A percentile compares a stretch with the other conserved stretches of the same genome.
Conservation (phyloP, 1,284 basidiomycete genomes). For the Pholiota adiposa region DNA sequence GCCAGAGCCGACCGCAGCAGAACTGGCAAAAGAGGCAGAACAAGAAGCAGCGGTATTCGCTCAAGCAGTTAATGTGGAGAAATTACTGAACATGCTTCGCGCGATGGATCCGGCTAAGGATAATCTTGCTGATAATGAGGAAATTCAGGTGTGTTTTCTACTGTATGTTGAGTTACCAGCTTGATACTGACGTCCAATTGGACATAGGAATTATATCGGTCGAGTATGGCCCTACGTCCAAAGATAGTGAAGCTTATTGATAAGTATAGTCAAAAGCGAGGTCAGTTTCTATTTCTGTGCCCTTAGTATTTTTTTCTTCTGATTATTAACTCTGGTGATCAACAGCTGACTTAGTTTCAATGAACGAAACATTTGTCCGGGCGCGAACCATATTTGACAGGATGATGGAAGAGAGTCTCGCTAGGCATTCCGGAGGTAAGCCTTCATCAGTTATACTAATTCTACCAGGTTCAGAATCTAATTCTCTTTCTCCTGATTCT, state of each 20-base stretch:
- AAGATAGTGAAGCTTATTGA: conserved; percentile 97
- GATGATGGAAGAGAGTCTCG: conserved; percentile 91
- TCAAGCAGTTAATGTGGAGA: conserved; percentile 88
- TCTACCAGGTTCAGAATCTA: not conserved
- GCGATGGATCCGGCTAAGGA: conserved; percentile 79
- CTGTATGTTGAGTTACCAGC: not conserved
- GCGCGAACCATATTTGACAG: conserved; percentile 84
- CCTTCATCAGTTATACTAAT: not conserved
- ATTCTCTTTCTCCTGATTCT: not conserved
- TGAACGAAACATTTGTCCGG: conserved; percentile 89
- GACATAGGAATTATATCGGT: conserved; percentile 84
- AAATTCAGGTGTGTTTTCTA: conserved; percentile 73
- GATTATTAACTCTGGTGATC: not conserved
- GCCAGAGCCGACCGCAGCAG: conserved; percentile 82
- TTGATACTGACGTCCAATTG: not conserved
- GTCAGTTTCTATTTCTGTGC: conserved; percentile 37
- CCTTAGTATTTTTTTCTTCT: not conserved
- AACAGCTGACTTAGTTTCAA: conserved; percentile 81
- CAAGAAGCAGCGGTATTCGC: conserved; percentile 88
- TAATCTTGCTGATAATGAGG: conserved; percentile 92
- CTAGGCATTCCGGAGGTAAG: conserved; percentile 65
- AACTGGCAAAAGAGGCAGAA: conserved; percentile 86
- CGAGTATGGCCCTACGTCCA: conserved; percentile 86
- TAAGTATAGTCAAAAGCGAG: conserved; percentile 95
- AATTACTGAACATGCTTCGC: conserved; percentile 81